A percentile compares a stretch with the other conserved stretches of the same genome.
phyloP scores from a whole-genome alignment of 148 eudicot genomes.

The Nyssa sinensis region DNA sequence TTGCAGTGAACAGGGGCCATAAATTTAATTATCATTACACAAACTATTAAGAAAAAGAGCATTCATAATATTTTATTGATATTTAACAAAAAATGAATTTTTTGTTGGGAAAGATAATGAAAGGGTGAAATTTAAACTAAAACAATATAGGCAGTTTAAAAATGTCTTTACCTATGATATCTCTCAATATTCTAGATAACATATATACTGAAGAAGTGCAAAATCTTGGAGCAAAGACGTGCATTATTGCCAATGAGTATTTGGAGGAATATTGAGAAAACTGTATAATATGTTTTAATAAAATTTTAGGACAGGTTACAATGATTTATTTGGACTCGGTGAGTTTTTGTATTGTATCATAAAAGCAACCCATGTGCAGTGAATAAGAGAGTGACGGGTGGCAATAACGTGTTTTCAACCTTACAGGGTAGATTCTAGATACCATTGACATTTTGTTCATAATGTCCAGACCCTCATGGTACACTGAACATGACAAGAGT shows the following conservation, averaged over 20 bases:
- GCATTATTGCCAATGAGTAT: background rate
- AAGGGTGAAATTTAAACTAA: background rate
- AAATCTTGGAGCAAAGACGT: background rate
- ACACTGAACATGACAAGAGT: background rate
- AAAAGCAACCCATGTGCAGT: background rate
- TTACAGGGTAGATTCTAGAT: too few species aligned
- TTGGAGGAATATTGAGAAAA: background rate
- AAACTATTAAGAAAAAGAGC: background rate
- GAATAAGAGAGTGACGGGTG: background rate
- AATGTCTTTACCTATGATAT: too few species aligned
- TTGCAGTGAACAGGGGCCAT: background rate
- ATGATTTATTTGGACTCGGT: background rate
- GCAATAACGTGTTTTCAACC: background rate
- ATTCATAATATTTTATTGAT: too few species aligned
- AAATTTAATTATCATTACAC: too few species aligned
- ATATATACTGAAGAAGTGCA: background rate
- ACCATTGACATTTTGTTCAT: background rate
- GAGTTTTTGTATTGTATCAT: background rate
- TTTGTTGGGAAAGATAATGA: background rate
- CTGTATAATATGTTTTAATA: too few species aligned
- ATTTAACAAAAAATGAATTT: too few species aligned
- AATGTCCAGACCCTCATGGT: background rate
- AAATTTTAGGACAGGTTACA: background rate
- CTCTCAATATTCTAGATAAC: background rate
- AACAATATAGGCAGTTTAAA: too few species aligned